Percentiles rank a stretch among this genome's conserved stretches.
phyloP scores from a whole-genome alignment of 768 basidiomycete species.

The Suillus ampliporus region DNA sequence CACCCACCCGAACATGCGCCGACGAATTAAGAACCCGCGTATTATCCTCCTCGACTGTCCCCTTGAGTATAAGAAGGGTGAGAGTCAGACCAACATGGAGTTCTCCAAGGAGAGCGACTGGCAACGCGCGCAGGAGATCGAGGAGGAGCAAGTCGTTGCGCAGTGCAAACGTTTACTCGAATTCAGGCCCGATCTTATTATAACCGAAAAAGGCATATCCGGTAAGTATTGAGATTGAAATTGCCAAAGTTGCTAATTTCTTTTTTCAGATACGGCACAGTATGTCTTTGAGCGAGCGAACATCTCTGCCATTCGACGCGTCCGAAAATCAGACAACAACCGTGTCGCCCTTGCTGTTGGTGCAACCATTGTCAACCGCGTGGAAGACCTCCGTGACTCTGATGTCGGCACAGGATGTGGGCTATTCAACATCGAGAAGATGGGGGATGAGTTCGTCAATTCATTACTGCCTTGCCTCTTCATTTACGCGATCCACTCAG shows the following conservation, averaged over 20 bases:
- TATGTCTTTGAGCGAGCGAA: conserved; percentile 87
- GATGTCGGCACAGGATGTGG: conserved; percentile 96
- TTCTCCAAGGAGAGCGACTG: conserved; percentile 94
- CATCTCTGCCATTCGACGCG: conserved; percentile 94
- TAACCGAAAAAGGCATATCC: conserved; percentile 98
- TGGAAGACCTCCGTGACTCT: conserved; percentile 90
- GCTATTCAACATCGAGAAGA: conserved; percentile 95
- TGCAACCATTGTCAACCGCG: conserved; percentile 95
- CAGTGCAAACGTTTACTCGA: conserved; percentile 86
- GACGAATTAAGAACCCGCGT: conserved; percentile 87
- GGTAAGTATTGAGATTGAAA: conserved; percentile 53
- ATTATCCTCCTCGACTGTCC: conserved; percentile 94
- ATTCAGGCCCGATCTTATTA: conserved; percentile 93
- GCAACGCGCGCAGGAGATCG: conserved; percentile 89
- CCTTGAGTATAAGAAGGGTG: conserved; percentile 98
- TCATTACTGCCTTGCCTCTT: conserved; percentile 4
- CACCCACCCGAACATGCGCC: conserved; percentile 95
- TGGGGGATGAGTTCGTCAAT: conserved; percentile 83
- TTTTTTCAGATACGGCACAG: conserved; percentile 90
- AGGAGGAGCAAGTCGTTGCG: conserved; percentile 94
- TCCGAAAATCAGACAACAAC: conserved; percentile 99
- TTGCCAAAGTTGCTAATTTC: neutral
- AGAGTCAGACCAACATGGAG: conserved; percentile 98
- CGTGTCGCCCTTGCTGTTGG: conserved; percentile 95
- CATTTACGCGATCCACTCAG: conserved; percentile 43